These are phyloP conservation scores for Leishmania major DNA, from an alignment of 208 protist genomes.

Conservation along the genomic window DNA sequence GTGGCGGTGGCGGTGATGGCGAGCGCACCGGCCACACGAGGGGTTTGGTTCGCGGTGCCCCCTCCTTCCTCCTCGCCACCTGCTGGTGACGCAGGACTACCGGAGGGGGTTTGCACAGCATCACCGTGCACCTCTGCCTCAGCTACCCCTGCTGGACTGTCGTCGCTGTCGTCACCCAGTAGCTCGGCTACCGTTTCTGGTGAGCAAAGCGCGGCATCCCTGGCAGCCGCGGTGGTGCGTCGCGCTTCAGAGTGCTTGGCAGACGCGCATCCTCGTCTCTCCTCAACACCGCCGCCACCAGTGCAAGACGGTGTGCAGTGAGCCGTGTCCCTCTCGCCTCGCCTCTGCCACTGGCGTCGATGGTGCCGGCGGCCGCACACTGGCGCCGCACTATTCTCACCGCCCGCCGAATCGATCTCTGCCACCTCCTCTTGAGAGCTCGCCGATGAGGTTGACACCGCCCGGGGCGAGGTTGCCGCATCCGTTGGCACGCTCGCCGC, in stretches of 20 bases:
- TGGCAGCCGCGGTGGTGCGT: not conserved
- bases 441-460: conserved; percentile 1
- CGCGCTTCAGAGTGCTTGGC: not conserved
- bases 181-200: not conserved
- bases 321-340: not conserved
- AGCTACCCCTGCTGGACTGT: not conserved
- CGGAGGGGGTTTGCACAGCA: not conserved
- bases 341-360: not conserved
- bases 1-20: not conserved
- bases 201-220: not conserved
- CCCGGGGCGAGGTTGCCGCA: not conserved
- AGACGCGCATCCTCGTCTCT: not conserved
- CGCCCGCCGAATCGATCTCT: not conserved
- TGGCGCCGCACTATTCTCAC: not conserved
- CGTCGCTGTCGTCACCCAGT: conserved; percentile 11
- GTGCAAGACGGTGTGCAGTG: not conserved
- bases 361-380: not conserved
- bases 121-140: not conserved
- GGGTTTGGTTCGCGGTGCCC: not conserved
- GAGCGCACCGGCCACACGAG: not conserved
- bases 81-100: not conserved
- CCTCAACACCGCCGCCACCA: not conserved
- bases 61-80: not conserved
- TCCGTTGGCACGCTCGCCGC: conserved; percentile 14
- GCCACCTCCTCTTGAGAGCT: not conserved